Evolutionary conservation across 2,329 filamentous ascomycete genomes (phyloP).

Genomic region (Teratosphaeria destructans): DNA sequence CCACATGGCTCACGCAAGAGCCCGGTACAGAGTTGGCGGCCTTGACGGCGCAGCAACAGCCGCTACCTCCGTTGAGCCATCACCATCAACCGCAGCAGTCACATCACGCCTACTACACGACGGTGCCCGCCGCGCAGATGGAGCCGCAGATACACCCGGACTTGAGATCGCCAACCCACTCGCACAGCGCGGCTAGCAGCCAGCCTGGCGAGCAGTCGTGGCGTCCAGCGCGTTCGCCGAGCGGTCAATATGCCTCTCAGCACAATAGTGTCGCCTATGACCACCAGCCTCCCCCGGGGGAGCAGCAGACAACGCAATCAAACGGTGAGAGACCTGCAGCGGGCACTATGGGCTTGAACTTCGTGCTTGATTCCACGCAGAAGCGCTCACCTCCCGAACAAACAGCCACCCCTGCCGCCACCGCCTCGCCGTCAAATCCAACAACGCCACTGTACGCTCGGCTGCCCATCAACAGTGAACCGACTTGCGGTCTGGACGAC

Average conservation of each 20-base stretch:
- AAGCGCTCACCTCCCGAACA: conserved; percentile 1
- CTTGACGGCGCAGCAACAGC: conserved; percentile 35
- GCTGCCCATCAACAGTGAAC: conserved; percentile 44
- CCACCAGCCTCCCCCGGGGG: conserved; percentile 5
- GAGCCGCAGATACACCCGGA: conserved; percentile 22
- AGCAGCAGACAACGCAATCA: conserved; percentile 5
- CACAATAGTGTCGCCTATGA: conserved; percentile 6
- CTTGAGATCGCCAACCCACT: conserved; percentile 14
- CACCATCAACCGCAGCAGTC: conserved; percentile 9
- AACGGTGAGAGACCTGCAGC: conserved; percentile 4
- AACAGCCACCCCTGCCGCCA: not conserved
- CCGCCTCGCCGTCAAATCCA: not conserved
- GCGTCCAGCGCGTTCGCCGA: not conserved
- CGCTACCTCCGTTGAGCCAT: conserved; percentile 24
- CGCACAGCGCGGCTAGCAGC: not conserved
- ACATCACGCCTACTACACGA: not conserved
- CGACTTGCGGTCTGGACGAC: conserved; percentile 67
- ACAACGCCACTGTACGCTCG: conserved; percentile 22
- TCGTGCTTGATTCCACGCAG: conserved; percentile 4
- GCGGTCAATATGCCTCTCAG: conserved; percentile 4
- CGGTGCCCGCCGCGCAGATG: conserved; percentile 6
- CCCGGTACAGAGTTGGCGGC: conserved; percentile 34
- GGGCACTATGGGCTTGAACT: conserved; percentile 4
- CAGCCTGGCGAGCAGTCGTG: conserved; percentile 4
- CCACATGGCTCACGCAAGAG: conserved; percentile 16